These are phyloP conservation scores for Cercospora beticola DNA, from an alignment of 2,329 filamentous ascomycete genomes.

Conservation along the genomic window DNA sequence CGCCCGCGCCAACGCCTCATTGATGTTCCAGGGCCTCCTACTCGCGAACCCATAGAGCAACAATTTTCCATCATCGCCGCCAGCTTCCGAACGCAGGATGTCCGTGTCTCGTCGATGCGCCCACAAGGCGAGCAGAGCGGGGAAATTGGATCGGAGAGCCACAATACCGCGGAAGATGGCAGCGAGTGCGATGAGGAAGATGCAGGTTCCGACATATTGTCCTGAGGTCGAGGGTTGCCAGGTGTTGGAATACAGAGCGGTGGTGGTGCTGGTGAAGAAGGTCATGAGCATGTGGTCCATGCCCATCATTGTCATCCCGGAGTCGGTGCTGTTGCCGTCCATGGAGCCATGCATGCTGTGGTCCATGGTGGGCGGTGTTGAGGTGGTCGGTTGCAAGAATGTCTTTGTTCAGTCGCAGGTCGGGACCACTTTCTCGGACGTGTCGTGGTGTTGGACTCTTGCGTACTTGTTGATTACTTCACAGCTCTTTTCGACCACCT, in stretches of 20 bases:
- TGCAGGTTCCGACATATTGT: slow-evolving; percentile 80
- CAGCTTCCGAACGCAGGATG: slow-evolving; percentile 12
- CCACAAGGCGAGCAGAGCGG: slow-evolving; percentile 18
- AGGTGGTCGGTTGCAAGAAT: not conserved
- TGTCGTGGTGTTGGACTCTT: not conserved
- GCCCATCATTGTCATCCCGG: slow-evolving; percentile 35
- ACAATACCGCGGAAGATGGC: slow-evolving; percentile 60
- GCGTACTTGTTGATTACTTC: not conserved
- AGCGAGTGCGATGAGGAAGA: slow-evolving; percentile 79
- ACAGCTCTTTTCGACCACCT: not conserved
- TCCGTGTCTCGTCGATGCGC: slow-evolving; percentile 20
- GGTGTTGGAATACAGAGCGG: slow-evolving; percentile 62
- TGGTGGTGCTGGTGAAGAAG: slow-evolving; percentile 63
- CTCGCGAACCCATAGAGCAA: slow-evolving; percentile 26
- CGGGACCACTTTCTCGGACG: too few relatives aligned
- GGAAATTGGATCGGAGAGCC: slow-evolving; percentile 29
- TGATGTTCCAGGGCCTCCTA: slow-evolving; percentile 71
- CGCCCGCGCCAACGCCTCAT: slow-evolving; percentile 71
- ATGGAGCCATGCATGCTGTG: slow-evolving; percentile 11
- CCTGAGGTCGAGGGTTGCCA: slow-evolving; percentile 72
- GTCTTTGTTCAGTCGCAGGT: too few relatives aligned
- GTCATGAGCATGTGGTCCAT: slow-evolving; percentile 52
- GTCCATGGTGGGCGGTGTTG: slow-evolving; percentile 1
- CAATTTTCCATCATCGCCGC: slow-evolving; percentile 14
- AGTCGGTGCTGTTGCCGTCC: slow-evolving; percentile 16